These are phyloP conservation scores for Monilinia aucupariae DNA, from an alignment of 2,329 filamentous ascomycete genomes.

Conservation along the genomic window DNA sequence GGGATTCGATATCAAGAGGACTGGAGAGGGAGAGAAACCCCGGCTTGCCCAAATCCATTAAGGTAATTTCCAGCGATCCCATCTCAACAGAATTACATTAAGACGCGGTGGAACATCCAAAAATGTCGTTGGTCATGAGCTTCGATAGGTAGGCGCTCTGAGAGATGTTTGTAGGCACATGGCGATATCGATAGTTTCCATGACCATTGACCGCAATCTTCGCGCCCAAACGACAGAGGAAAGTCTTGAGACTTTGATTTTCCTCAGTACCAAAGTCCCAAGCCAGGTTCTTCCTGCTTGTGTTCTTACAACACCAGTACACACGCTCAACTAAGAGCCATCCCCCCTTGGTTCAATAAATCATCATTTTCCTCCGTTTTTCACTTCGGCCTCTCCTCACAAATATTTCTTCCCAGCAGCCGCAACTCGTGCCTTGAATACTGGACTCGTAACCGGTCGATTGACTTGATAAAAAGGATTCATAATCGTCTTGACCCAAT, in stretches of 20 bases:
- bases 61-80: not conserved
- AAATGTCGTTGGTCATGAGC: not conserved
- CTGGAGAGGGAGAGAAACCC: not conserved
- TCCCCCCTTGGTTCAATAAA: not conserved
- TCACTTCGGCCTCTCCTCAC: conserved; percentile 42
- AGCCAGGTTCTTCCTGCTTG: not conserved
- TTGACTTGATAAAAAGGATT: conserved; percentile 89
- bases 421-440: conserved; percentile 76
- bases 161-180: not conserved
- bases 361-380: not conserved
- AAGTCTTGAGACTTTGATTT: not conserved
- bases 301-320: not conserved
- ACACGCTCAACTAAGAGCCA: not conserved
- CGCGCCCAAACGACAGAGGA: too few species aligned
- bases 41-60: not conserved
- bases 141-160: not conserved
- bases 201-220: not conserved
- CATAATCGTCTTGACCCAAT: conserved; percentile 95
- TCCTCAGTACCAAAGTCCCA: not conserved
- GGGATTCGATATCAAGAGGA: not conserved
- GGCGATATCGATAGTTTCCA: not conserved
- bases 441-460: conserved; percentile 76
- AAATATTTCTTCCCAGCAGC: conserved; percentile 91
- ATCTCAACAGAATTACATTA: too few species aligned
- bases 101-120: not conserved